Conservation (phyloP, 495 filamentous ascomycete genomes). For the Aspergillus haitiensis region DNA sequence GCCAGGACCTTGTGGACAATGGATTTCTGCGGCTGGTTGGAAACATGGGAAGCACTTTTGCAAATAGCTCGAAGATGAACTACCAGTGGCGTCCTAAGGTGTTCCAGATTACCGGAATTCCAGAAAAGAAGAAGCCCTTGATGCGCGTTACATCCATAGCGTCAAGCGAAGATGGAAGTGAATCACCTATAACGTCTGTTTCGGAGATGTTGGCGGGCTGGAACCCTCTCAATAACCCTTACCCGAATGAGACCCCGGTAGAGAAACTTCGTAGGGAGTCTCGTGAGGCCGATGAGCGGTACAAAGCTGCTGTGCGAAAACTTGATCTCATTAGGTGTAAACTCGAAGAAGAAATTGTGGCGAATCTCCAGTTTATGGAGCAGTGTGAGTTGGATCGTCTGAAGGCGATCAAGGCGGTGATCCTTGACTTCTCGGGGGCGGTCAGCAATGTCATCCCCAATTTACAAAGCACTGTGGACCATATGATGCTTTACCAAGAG, state of each 20-base stretch:
- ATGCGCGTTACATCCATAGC: slow-evolving; percentile 69
- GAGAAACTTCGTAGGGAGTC: slow-evolving; percentile 88
- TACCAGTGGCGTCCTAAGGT: slow-evolving; percentile 96
- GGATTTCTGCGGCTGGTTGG: slow-evolving; percentile 90
- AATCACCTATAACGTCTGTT: slow-evolving; percentile 77
- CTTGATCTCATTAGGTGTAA: slow-evolving; percentile 89
- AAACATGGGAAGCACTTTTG: slow-evolving; percentile 91
- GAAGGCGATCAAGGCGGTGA: slow-evolving; percentile 96
- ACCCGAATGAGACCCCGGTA: slow-evolving; percentile 85
- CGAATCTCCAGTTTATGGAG: slow-evolving; percentile 94
- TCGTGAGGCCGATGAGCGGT: slow-evolving; percentile 86
- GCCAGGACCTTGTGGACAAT: slow-evolving; percentile 84
- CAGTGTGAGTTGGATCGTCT: slow-evolving; percentile 94
- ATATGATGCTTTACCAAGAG: slow-evolving; percentile 99
- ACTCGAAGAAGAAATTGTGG: slow-evolving; percentile 89
- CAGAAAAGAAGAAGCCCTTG: slow-evolving; percentile 76
- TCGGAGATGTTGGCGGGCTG: slow-evolving; percentile 85
- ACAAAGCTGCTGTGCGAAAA: slow-evolving; percentile 80
- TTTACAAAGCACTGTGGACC: slow-evolving; percentile 90
- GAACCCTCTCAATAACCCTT: slow-evolving; percentile 86
- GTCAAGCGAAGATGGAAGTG: slow-evolving; percentile 55
- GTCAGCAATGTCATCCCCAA: slow-evolving; percentile 98
- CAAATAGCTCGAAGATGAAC: slow-evolving; percentile 93
- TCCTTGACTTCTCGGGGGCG: slow-evolving; percentile 95
- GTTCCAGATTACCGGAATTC: slow-evolving; percentile 82